Evolutionary conservation across 148 eudicot genomes (phyloP).

Genomic region (Rhododendron ovatum): DNA sequence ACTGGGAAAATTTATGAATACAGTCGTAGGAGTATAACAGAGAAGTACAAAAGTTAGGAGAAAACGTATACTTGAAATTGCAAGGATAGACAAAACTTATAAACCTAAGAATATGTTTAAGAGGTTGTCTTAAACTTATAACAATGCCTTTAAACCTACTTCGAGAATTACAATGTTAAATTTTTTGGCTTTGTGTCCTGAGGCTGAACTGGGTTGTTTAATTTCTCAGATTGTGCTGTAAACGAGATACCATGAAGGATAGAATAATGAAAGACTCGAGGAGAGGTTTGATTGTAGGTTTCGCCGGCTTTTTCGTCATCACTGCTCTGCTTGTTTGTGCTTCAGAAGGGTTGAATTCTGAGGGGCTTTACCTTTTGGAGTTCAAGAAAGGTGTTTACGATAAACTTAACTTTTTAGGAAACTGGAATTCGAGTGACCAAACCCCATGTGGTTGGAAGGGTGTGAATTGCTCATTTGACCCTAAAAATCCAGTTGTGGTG

Average conservation of each 20-base stretch:
- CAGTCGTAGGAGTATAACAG: neutral
- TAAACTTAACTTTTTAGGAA: conserved; percentile 34
- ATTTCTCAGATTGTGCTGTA: conserved; percentile 9
- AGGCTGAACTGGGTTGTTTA: neutral
- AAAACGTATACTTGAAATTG: neutral
- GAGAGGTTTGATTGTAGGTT: conserved; percentile 30
- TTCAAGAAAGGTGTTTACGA: conserved; percentile 55
- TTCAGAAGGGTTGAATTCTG: conserved; percentile 63
- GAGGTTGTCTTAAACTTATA: neutral
- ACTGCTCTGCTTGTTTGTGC: conserved; percentile 26
- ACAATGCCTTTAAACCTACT: neutral
- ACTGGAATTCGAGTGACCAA: conserved; percentile 56
- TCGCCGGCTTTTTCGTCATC: conserved; percentile 25
- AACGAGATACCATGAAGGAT: conserved; percentile 12
- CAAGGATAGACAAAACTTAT: neutral
- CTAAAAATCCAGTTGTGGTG: conserved; percentile 31
- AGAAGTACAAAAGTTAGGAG: neutral
- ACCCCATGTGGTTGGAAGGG: conserved; percentile 90
- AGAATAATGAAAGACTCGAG: conserved; percentile 38
- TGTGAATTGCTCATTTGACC: conserved; percentile 51
- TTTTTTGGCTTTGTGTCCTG: neutral
- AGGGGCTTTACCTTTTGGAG: conserved; percentile 65
- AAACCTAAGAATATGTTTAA: neutral
- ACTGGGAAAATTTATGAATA: neutral
- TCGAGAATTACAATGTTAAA: neutral